These are phyloP conservation scores for Leccinum uliginosum DNA, from an alignment of 768 basidiomycete species.

Conservation along the genomic window DNA sequence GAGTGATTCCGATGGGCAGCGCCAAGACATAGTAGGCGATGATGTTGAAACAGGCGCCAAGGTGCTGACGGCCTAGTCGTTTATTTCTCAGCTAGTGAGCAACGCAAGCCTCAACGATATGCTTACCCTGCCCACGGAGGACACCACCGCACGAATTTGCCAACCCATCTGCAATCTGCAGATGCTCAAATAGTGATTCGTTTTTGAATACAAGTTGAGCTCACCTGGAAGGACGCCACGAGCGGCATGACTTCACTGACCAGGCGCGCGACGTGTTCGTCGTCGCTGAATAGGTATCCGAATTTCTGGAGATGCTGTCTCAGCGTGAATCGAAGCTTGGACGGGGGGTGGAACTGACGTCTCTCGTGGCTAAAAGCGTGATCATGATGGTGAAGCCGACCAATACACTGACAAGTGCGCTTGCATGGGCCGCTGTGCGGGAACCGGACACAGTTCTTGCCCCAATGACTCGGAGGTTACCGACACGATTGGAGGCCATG, in stretches of 20 bases:
- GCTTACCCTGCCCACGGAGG: conserved; percentile 44
- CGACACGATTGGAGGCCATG: conserved; percentile 68
- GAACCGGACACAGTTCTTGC: conserved; percentile 48
- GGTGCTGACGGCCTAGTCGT: conserved; percentile 49
- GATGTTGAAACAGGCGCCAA: conserved; percentile 71
- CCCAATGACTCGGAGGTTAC: conserved; percentile 72
- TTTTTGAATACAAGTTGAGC: not conserved
- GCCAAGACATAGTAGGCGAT: conserved; percentile 59
- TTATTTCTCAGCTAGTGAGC: conserved; percentile 2
- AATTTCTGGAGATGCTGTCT: conserved; percentile 37
- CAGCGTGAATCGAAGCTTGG: not conserved
- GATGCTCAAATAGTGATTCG: not conserved
- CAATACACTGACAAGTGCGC: conserved; percentile 59
- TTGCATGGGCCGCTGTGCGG: conserved; percentile 55
- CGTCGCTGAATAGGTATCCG: conserved; percentile 68
- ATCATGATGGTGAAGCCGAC: conserved; percentile 58
- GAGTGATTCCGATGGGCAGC: conserved; percentile 46
- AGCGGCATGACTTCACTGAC: conserved; percentile 49
- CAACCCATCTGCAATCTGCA: conserved; percentile 46
- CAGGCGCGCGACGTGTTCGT: conserved; percentile 46
- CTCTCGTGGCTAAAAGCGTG: conserved; percentile 48
- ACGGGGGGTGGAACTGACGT: conserved; percentile 38
- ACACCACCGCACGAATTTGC: conserved; percentile 49
- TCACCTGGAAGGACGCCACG: conserved; percentile 51
- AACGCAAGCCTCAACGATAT: not conserved